Conservation (phyloP, 2,329 filamentous ascomycete genomes). For the Verticillium isaacii region DNA sequence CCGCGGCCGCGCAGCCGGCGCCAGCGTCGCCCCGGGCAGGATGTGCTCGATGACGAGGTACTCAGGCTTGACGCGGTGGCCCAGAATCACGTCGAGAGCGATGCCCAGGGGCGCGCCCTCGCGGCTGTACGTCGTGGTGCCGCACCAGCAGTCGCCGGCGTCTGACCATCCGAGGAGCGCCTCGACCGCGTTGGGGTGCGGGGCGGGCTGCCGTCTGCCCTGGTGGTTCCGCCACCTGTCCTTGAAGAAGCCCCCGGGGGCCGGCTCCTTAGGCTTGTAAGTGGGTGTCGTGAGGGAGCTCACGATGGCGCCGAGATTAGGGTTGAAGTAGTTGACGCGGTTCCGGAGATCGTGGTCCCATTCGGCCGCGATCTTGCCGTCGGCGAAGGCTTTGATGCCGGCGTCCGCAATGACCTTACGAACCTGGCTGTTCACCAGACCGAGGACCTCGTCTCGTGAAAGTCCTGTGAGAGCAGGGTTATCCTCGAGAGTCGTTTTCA, state of each 20-base stretch:
- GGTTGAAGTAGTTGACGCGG: slow-evolving; percentile 70
- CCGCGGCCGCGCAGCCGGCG: slow-evolving; percentile 57
- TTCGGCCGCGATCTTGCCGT: slow-evolving; percentile 39
- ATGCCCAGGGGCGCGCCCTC: slow-evolving; percentile 47
- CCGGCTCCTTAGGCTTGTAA: background rate
- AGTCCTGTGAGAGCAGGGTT: slow-evolving; percentile 20
- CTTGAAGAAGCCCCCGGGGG: background rate
- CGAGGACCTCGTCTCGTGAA: slow-evolving; percentile 33
- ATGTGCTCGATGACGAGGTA: slow-evolving; percentile 72
- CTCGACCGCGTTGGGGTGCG: slow-evolving; percentile 32
- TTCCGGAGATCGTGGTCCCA: slow-evolving; percentile 39
- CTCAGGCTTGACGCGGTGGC: slow-evolving; percentile 56
- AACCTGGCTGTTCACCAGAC: slow-evolving; percentile 35
- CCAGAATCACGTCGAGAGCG: slow-evolving; percentile 60
- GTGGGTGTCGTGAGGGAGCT: slow-evolving; percentile 54
- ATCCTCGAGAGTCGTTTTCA: background rate
- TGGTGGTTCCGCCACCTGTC: slow-evolving; percentile 8
- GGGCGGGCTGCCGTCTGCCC: slow-evolving; percentile 10
- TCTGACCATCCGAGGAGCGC: slow-evolving; percentile 71
- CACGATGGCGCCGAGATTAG: slow-evolving; percentile 60
- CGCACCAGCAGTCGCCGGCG: slow-evolving; percentile 85
- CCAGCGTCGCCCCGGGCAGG: slow-evolving; percentile 53
- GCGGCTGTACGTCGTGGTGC: slow-evolving; percentile 36
- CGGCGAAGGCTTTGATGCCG: slow-evolving; percentile 41
- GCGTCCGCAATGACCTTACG: slow-evolving; percentile 37